Base-by-base conservation (phyloP, 2,329 filamentous ascomycete genomes). In the Paramyrothecium roridum region DNA sequence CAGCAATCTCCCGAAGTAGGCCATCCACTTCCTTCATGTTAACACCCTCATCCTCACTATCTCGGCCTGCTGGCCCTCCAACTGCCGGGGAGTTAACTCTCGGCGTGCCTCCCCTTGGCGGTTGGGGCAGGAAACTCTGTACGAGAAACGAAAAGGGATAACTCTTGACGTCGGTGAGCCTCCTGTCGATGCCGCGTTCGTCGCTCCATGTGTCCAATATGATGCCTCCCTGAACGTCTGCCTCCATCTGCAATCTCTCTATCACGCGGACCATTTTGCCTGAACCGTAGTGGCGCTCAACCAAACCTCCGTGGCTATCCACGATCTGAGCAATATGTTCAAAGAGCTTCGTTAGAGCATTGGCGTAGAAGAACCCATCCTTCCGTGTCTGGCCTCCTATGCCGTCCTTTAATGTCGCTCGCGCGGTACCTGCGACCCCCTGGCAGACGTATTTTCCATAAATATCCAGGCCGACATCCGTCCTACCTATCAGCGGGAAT, bases 301-400 rank as follows among this genome's bases (percentile, higher is more conserved):
- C 93, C 10, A 99, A 80, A 1, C 86, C 86, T 33, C 93, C 91
- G 68, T 99, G 95, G 1, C 90, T 88, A 65, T 98, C 93, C 21
- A 99, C 87, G 61, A 99, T 97, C 69, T 96, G 91, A 2, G 95
- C 93, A 70, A 99, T 96, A 72, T 99, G 93, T 72, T 98, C 93
- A 69, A 99, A 99, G 49, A 99, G 76, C 68, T 91, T 93, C 4
- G 93, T 96, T 59, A 99, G 77, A 2, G 91, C 88, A 71, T 89
- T 93, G 46, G 90, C 93, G 69, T 96, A 98, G 77, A 97, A 96
- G 76, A 93, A 90, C 3, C 87, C 87, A 57, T 96, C 93, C 65
- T 85, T 89, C 20, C 69, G 68, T 48, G 55, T 61, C 56, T 66
- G 71, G 30, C 62, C 68, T 2, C 80, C 82, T 6, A 83, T 76